Evolutionary conservation across 2,329 filamentous ascomycete species (phyloP), one percentile per base, ranked within the genome.

Genomic region (Paracamarosporium sp.): DNA sequence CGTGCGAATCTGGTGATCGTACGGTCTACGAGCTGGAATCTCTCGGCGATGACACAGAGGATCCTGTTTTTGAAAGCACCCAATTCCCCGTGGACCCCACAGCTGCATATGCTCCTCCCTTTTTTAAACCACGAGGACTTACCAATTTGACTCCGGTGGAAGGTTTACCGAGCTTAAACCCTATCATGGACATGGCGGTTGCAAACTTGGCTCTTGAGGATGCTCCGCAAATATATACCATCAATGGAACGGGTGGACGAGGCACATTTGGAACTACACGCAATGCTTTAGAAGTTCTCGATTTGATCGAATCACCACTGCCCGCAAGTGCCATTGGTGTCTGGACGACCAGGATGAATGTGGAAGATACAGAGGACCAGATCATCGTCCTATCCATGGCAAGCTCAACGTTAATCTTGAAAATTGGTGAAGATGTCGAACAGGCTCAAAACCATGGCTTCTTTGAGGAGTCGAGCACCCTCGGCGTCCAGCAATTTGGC

Each of bases 1-100:
- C 93, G 7, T 92, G 91, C 70, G 94, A 99, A 76, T 93, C 90
- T 62, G 95, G 96, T 28, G 95, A 97, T 73, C 91, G 96, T 73
- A 88, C 93, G 59, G 93, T 99, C 66, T 99, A 98, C 76, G 94
- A 98, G 74, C 96, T 99, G 61, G 93, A 97, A 75, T 96, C 97
- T 71, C 86, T 99, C 6, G 96, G 94, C 40, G 95, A 99, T 61
- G 94, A 98, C 68, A 93, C 96, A 61, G 90, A 96, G 2, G 93
- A 98, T 76, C 83, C 88, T 0, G 90, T 97, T 71, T 97, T 93
- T 69, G 85, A 83, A 25, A 97, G 93, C 76, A 92, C 95, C 52
- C 83, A 90, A 61, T 97, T 90, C 64, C 89, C 92, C 0, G 85
- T 89, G 0, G 92, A 97, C 67, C 86, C 90, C 0, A 83, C 82